Base-by-base conservation (phyloP, 225 moss, liverwort and hornwort genomes). In the Polytrichum commune region DNA sequence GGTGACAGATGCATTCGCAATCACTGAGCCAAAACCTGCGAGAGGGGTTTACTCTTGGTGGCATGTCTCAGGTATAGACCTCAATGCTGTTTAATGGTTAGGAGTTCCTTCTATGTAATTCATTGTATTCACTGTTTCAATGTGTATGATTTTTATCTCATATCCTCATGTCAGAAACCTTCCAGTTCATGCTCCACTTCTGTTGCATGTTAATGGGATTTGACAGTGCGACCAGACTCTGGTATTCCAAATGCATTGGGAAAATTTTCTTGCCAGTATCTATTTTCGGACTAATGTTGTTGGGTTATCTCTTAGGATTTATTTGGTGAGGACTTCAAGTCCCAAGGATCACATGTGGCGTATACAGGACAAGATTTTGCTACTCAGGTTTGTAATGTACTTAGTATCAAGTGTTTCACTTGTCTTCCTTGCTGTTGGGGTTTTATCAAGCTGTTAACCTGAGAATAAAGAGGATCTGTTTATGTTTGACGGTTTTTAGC, bases 321-420 rank as follows among this genome's bases (percentile, higher is more conserved):
- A 69, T 83, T 99, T 23, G 93, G 95, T 38, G 98, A 99, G 67
- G 98, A 99, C 69, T 99, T 99, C 79, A 95, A 95, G 73, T 99
- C 98, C 1, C 98, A 99, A 76, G 98, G 98, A 23, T 99, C 98
- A 8, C 95, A 99, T 88, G 91, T 93, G 66, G 93, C 88, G 30
- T 99, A 95, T 61, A 74, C 75, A 70, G 95, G 95, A 53, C 84
- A 80, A 9, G 98, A 99, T 55, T 99, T 93, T 74, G 89, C 95
- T 20, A 99, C 95, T 16, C 98, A 90, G 89, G 89, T 89, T 24
- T 20, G 18, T 68, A 5, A 9, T 53, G 27, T 5, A 54, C 46
- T 19, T 8, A 13, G 23, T 33, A n/a, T 8, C 5, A 7, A 18
- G 3, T 2, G 22, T 60, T 60, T 8, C 24, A 60, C n/a, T 60